Evolutionary conservation across 2,329 filamentous ascomycete species (phyloP), one percentile per base, ranked within the genome.

Genomic region (Lecanicillium sp.): DNA sequence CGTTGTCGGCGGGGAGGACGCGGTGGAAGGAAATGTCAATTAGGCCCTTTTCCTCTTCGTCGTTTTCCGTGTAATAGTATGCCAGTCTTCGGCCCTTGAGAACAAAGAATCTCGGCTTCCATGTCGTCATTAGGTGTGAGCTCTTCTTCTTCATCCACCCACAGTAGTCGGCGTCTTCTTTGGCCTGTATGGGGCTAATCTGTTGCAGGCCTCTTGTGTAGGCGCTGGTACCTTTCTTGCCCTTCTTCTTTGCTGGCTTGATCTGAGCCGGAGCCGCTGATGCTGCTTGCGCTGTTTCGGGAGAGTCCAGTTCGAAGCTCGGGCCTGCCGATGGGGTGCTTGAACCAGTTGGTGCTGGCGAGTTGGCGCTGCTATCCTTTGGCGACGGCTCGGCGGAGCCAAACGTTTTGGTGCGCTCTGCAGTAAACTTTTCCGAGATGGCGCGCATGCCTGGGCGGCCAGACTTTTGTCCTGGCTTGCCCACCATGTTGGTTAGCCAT

Each of bases 141-240:
- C 87, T 95, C 62, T 94, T 89, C 73, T 98, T 98, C 71, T 92
- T 97, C 92, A 98, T 98, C 92, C 92, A 98, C 2, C 92, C 92
- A 53, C 83, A 90, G 59, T 95, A 97, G 55, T 98, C 90, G 40
- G 87, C 90, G 44, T 79, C 80, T 45, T 79, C 68, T 61, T 95
- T 92, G 44, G 90, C 88, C 56, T 95, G 87, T 40, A 79, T 71
- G 0, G 92, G 92, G 0, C 77, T 66, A 44, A 90, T 84, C 60
- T 89, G 88, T 50, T 85, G 75, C 29, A 97, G 66, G 0, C 92
- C 92, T 20, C 86, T 82, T 14, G 81, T 86, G 61, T 97, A 98
- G 1, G 92, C 92, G 53, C 89, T 96, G 0, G 92, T 98, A 42
- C 87, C 82, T 58, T 97, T 94, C 67, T 98, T 98, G 37, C 80